phyloP scores from a whole-genome alignment of 805 yeast species.

The Isabelozyma pseudorhagii region DNA sequence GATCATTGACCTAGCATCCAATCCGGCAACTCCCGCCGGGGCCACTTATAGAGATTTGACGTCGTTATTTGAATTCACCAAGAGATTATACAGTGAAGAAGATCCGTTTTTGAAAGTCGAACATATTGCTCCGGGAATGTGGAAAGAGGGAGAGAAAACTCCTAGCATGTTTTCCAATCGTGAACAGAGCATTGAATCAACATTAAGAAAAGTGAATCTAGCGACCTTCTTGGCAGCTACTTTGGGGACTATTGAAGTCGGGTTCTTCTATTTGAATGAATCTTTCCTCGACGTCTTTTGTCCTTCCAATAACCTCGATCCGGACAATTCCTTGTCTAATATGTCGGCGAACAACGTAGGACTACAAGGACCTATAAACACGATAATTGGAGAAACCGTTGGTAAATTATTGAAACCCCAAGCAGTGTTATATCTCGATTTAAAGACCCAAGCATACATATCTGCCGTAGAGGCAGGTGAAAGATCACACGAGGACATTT shows the following conservation, averaged over 20 bases:
- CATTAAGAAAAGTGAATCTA: constrained; percentile 79
- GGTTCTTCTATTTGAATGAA: constrained; percentile 82
- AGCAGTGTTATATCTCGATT: constrained; percentile 73
- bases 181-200: constrained; percentile 59
- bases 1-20: constrained; percentile 65
- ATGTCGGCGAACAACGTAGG: constrained; percentile 28
- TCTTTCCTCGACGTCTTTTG: constrained; percentile 85
- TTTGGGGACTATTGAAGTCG: constrained; percentile 79
- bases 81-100: constrained; percentile 62
- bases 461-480: constrained; percentile 73
- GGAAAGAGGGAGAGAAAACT: constrained; percentile 61
- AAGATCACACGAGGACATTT: constrained; percentile 59
- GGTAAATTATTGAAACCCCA: constrained; percentile 76
- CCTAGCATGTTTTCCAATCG: constrained; percentile 57
- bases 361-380: constrained; percentile 31
- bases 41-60: constrained; percentile 65
- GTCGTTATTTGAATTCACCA: constrained; percentile 76
- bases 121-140: constrained; percentile 67
- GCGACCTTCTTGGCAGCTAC: constrained; percentile 88
- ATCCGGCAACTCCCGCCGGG: constrained; percentile 61
- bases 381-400: constrained; percentile 36
- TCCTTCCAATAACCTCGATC: constrained; percentile 60
- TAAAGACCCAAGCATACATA: constrained; percentile 93
- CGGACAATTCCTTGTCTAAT: constrained; percentile 39
- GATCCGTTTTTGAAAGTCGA: constrained; percentile 71